A percentile compares a stretch with the other conserved stretches of the same genome.
Evolutionary conservation across 2,329 filamentous ascomycete species (phyloP).

Genomic region (Tolypocladium ovalisporum): DNA sequence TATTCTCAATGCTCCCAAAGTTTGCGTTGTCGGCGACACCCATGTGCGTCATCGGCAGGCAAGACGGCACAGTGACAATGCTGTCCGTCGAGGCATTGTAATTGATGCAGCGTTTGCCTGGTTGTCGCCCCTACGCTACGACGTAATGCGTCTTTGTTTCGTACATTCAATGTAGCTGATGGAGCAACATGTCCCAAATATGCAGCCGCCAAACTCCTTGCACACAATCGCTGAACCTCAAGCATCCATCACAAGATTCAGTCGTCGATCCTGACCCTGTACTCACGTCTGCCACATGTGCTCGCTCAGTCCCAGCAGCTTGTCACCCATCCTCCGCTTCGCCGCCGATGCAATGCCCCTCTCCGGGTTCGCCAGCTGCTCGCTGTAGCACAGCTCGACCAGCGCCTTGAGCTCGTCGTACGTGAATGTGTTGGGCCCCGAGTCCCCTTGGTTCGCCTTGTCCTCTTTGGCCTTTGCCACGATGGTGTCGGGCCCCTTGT

Average conservation of each 20-base stretch:
- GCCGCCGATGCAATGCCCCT: conserved; percentile 57
- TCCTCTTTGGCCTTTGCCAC: conserved; percentile 48
- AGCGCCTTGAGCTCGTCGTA: conserved; percentile 58
- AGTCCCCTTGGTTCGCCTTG: conserved; percentile 17
- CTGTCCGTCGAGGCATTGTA: too few species aligned
- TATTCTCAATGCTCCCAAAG: not conserved
- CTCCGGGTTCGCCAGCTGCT: conserved; percentile 54
- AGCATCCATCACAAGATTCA: not conserved
- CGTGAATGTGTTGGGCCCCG: conserved; percentile 37
- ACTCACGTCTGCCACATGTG: conserved; percentile 51
- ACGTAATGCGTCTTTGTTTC: not conserved
- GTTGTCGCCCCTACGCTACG: not conserved
- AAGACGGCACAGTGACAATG: too few species aligned
- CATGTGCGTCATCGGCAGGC: too few species aligned
- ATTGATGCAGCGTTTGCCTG: not conserved
- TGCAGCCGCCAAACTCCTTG: not conserved
- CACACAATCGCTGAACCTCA: not conserved
- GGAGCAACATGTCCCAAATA: not conserved
- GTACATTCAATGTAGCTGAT: not conserved
- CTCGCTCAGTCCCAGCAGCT: conserved; percentile 59
- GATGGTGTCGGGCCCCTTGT: conserved; percentile 52
- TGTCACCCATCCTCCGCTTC: conserved; percentile 59
- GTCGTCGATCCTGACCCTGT: not conserved
- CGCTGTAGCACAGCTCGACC: conserved; percentile 58
- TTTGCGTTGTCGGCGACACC: not conserved